Conservation (phyloP, 495 filamentous ascomycete genomes). For the Aspergillus affinis region DNA sequence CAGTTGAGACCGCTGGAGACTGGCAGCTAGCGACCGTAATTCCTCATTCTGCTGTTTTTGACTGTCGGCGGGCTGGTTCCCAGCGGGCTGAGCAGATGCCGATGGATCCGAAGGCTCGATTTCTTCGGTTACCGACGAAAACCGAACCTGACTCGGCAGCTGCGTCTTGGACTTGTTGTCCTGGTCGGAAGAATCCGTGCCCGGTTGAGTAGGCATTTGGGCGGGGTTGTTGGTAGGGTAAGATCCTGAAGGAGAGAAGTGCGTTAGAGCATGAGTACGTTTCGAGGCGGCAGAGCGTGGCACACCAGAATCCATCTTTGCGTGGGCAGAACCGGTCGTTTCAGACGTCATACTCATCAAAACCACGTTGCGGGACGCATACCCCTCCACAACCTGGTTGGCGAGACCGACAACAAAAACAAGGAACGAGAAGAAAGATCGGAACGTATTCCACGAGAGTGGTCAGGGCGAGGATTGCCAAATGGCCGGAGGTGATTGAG, state of each 20-base stretch:
- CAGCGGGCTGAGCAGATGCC: conserved; percentile 32
- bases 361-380: conserved; percentile 39
- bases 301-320: conserved; percentile 39
- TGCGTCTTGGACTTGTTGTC: conserved; percentile 37
- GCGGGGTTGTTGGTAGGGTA: conserved; percentile 23
- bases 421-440: neutral
- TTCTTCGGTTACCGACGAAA: conserved; percentile 76
- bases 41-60: conserved; percentile 55
- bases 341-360: conserved; percentile 48
- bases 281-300: conserved; percentile 20
- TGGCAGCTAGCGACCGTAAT: conserved; percentile 68
- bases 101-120: conserved; percentile 58
- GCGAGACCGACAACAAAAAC: conserved; percentile 1
- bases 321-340: conserved; percentile 31
- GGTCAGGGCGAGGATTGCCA: neutral
- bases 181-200: conserved; percentile 27
- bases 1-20: conserved; percentile 68
- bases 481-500: neutral
- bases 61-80: conserved; percentile 14
- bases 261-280: conserved; percentile 18
- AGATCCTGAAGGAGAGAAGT: conserved; percentile 17
- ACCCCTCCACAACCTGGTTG: conserved; percentile 26
- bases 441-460: too few species aligned
- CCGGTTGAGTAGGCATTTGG: conserved; percentile 28
- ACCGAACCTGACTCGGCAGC: conserved; percentile 62